Conservation (phyloP, 2,329 filamentous ascomycete genomes). For the Calonectria pseudoreteaudii region DNA sequence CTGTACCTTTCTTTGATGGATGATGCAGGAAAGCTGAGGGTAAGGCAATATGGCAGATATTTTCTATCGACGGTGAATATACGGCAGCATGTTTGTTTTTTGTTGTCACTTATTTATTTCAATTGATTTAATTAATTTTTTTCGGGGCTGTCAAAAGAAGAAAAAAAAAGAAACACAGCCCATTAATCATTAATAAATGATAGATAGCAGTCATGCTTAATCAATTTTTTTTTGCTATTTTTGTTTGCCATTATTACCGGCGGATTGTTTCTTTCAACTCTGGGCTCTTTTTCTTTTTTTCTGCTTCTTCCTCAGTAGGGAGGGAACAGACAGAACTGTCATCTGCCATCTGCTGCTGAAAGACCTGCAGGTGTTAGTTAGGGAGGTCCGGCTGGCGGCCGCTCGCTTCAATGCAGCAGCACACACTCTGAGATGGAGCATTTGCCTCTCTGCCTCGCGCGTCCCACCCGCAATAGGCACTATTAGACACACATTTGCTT, state of each 20-base stretch:
- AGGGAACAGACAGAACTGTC: neutral
- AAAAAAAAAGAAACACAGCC: neutral
- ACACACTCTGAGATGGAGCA: neutral
- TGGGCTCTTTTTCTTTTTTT: neutral
- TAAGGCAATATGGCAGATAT: neutral
- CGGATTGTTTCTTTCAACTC: neutral
- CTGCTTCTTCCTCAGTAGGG: no score
- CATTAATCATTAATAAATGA: neutral
- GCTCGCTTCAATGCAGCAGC: conserved; percentile 1
- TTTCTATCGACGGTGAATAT: neutral
- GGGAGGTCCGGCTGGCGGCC: neutral
- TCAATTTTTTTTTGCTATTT: neutral
- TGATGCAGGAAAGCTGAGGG: neutral
- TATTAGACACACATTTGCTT: neutral
- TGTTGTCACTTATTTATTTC: neutral
- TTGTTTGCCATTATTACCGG: neutral
- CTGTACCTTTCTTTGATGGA: neutral
- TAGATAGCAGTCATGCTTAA: neutral
- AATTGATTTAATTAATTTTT: neutral
- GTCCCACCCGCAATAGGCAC: neutral
- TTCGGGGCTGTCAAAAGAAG: neutral
- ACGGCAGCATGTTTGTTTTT: neutral
- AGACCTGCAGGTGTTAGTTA: neutral
- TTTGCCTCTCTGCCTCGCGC: neutral
- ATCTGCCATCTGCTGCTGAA: neutral